These are phyloP conservation scores for Ustanciosporium gigantosporum DNA, from an alignment of 1,284 basidiomycete genomes.

Conservation along the genomic window DNA sequence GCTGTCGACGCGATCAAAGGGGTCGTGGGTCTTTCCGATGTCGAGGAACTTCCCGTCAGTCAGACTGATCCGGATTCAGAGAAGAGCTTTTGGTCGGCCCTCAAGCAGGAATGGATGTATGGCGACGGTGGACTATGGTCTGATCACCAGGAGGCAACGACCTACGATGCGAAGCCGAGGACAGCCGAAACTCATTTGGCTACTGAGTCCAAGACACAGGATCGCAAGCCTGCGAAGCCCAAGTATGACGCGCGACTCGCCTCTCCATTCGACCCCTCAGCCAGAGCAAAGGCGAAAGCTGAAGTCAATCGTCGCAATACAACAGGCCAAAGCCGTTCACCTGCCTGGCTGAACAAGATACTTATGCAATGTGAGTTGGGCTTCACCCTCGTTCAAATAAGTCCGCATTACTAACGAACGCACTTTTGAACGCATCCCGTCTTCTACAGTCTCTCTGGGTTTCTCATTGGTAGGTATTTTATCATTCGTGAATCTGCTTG, in stretches of 20 bases:
- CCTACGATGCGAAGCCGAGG: background rate
- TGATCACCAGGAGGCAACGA: background rate
- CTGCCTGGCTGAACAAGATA: slow-evolving; percentile 21
- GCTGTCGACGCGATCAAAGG: slow-evolving; percentile 20
- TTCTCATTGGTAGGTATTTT: slow-evolving; percentile 44
- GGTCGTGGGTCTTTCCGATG: slow-evolving; percentile 13
- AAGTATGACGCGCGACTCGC: slow-evolving; percentile 29
- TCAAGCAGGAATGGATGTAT: slow-evolving; percentile 41
- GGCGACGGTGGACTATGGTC: slow-evolving; percentile 38
- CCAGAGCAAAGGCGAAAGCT: background rate
- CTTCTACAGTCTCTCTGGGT: slow-evolving; percentile 41
- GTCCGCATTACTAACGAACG: too few relatives aligned
- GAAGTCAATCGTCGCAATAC: background rate
- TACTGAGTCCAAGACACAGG: background rate
- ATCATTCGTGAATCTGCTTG: slow-evolving; percentile 40
- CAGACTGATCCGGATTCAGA: slow-evolving; percentile 2
- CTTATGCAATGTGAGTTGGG: slow-evolving; percentile 25
- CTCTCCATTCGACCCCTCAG: background rate
- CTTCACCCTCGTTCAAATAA: background rate
- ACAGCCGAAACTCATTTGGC: background rate
- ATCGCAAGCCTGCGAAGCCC: background rate
- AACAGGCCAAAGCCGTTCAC: background rate
- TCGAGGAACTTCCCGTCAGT: background rate
- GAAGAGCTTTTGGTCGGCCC: slow-evolving; percentile 22
- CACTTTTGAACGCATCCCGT: too few relatives aligned